Evolutionary conservation across 2,329 filamentous ascomycete species (phyloP).

Genomic region (Ophiostoma piceae): DNA sequence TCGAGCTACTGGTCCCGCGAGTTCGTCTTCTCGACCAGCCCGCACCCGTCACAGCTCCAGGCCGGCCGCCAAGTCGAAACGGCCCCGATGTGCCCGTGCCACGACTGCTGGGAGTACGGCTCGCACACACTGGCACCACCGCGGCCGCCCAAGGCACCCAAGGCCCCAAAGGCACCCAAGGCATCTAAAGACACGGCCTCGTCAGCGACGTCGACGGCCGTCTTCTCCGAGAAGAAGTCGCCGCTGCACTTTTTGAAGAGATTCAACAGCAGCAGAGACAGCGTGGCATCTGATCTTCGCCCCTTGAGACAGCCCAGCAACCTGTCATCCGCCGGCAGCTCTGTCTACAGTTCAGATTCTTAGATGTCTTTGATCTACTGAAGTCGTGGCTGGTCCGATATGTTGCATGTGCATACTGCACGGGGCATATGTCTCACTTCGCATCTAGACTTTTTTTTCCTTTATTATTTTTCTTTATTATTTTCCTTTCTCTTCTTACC

Average conservation of each 20-base stretch:
- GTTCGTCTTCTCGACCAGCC: slow-evolving; percentile 17
- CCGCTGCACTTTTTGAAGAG: slow-evolving; percentile 14
- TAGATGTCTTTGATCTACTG: neutral
- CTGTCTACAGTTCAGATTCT: neutral
- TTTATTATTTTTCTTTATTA: neutral
- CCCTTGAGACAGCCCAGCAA: slow-evolving; percentile 17
- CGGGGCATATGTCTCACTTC: neutral
- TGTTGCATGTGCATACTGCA: neutral
- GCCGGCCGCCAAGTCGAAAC: slow-evolving; percentile 21
- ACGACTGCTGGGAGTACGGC: slow-evolving; percentile 25
- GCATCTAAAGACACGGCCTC: neutral
- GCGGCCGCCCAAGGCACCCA: slow-evolving; percentile 13
- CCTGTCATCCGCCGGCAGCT: slow-evolving; percentile 1
- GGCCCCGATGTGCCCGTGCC: slow-evolving; percentile 27
- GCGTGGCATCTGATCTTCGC: slow-evolving; percentile 22
- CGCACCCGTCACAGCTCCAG: slow-evolving; percentile 22
- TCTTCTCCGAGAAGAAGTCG: slow-evolving; percentile 15
- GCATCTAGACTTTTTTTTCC: neutral
- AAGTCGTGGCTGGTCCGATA: neutral
- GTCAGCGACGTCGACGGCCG: neutral
- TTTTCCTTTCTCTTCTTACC: neutral
- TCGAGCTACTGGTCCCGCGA: neutral
- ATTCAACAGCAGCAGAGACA: slow-evolving; percentile 23
- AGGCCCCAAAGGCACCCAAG: slow-evolving; percentile 7
- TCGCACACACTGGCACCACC: slow-evolving; percentile 20